These are phyloP conservation scores for Pythium volutum DNA, from an alignment of 352 stramenopile genomes.

Conservation along the genomic window DNA sequence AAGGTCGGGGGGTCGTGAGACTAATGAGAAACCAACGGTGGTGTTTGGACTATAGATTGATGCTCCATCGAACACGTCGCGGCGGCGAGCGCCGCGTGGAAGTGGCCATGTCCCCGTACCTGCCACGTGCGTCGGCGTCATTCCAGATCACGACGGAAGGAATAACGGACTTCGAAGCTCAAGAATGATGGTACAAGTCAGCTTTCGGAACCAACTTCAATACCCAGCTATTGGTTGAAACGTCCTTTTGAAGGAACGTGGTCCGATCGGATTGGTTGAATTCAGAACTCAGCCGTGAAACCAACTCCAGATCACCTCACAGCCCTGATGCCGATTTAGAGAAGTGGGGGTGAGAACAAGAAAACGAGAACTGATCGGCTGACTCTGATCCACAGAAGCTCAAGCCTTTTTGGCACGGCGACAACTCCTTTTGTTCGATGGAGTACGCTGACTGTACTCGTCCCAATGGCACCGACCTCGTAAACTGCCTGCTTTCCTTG, in stretches of 20 bases:
- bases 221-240: not conserved
- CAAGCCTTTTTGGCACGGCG: not conserved
- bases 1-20: not conserved
- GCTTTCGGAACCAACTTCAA: conserved; percentile 4
- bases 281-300: not conserved
- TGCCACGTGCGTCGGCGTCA: conserved; percentile 29
- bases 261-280: conserved; percentile 2
- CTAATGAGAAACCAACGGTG: not conserved
- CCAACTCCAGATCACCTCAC: conserved; percentile 7
- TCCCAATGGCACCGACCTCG: no score
- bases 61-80: conserved; percentile 37
- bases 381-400: conserved; percentile 4
- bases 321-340: no score
- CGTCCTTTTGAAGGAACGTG: not conserved
- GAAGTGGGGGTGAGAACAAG: conserved; percentile 9
- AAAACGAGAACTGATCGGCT: conserved; percentile 7
- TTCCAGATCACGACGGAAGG: conserved; percentile 65
- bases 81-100: conserved; percentile 36
- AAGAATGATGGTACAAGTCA: conserved; percentile 12
- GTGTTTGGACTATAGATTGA: conserved; percentile 34
- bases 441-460: not conserved
- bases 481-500: no score
- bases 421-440: conserved; percentile 3
- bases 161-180: conserved; percentile 18
- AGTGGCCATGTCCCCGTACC: conserved; percentile 60